A percentile compares a stretch with the other conserved stretches of the same genome.
These are phyloP conservation scores for Luzula sylvatica DNA, from an alignment of 176 grass and related monocot genomes.

Conservation along the genomic window DNA sequence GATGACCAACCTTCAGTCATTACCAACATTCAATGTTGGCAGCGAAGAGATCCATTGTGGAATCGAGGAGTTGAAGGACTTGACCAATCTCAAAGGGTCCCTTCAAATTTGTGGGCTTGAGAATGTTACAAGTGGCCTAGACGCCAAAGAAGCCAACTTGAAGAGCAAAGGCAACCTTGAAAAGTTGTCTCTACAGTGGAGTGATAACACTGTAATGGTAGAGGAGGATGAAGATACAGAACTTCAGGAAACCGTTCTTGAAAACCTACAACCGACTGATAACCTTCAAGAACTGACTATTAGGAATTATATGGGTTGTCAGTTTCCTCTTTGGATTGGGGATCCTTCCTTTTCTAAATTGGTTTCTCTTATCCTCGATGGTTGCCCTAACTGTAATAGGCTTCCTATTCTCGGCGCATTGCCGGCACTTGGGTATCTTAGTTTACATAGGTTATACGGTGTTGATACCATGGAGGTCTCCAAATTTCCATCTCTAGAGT, in stretches of 20 bases:
- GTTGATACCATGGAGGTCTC: background rate
- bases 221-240: background rate
- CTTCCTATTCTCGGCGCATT: conserved; percentile 24
- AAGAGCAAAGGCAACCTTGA: no score
- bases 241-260: background rate
- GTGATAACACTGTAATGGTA: background rate
- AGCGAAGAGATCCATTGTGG: no score
- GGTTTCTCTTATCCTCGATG: conserved; percentile 15
- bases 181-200: conserved; percentile 24
- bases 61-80: conserved; percentile 22
- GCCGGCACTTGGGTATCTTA: conserved; percentile 15
- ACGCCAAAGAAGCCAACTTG: conserved; percentile 16
- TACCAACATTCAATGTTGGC: conserved; percentile 22
- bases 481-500: conserved; percentile 21
- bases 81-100: background rate
- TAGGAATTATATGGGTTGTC: no score
- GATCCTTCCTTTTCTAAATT: no score
- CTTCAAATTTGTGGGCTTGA: conserved; percentile 18
- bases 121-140: background rate
- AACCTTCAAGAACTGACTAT: conserved; percentile 17
- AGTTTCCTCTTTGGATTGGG: no score
- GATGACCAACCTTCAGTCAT: conserved; percentile 17
- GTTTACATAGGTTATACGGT: conserved; percentile 4
- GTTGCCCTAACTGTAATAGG: conserved; percentile 12
- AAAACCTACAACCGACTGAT: conserved; percentile 11